These are phyloP conservation scores for Porosira glacialis DNA, from an alignment of 352 stramenopile genomes.

Conservation along the genomic window DNA sequence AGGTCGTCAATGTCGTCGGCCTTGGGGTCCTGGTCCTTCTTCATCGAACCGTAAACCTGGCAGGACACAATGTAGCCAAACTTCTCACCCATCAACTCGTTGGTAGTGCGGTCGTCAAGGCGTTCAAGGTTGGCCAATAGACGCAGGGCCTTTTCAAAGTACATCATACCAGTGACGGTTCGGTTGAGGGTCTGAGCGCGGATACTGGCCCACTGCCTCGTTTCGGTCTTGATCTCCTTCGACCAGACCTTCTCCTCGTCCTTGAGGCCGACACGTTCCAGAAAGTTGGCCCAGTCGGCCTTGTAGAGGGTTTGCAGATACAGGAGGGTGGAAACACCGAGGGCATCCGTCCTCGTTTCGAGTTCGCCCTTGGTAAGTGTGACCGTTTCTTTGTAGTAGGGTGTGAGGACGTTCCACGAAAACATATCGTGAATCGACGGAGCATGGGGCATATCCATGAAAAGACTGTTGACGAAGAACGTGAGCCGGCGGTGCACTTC, in stretches of 20 bases:
- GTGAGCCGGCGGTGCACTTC: conserved; percentile 92
- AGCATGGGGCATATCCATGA: conserved; percentile 98
- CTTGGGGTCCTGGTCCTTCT: conserved; percentile 97
- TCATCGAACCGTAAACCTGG: conserved; percentile 97
- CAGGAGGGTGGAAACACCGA: conserved; percentile 93
- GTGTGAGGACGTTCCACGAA: conserved; percentile 97
- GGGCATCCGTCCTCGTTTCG: conserved; percentile 91
- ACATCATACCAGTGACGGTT: conserved; percentile 99
- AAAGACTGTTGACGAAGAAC: conserved; percentile 99
- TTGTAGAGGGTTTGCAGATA: conserved; percentile 98
- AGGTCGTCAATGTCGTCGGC: conserved; percentile 98
- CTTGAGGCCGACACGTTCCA: conserved; percentile 92
- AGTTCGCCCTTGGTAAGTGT: conserved; percentile 95
- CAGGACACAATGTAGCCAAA: conserved; percentile 98
- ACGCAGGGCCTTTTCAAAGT: conserved; percentile 96
- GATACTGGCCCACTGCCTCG: conserved; percentile 96
- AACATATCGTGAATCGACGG: conserved; percentile 97
- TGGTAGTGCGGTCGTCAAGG: conserved; percentile 84
- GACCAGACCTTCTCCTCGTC: conserved; percentile 86
- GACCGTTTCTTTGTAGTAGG: conserved; percentile 98
- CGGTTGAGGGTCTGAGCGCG: conserved; percentile 94
- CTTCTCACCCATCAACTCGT: conserved; percentile 97
- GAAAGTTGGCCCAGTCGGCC: conserved; percentile 96
- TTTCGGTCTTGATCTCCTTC: conserved; percentile 83
- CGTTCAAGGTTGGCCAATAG: conserved; percentile 93